These are phyloP conservation scores for Licmophora abbreviata DNA, from an alignment of 108 stramenopile genomes.

Conservation along the genomic window DNA sequence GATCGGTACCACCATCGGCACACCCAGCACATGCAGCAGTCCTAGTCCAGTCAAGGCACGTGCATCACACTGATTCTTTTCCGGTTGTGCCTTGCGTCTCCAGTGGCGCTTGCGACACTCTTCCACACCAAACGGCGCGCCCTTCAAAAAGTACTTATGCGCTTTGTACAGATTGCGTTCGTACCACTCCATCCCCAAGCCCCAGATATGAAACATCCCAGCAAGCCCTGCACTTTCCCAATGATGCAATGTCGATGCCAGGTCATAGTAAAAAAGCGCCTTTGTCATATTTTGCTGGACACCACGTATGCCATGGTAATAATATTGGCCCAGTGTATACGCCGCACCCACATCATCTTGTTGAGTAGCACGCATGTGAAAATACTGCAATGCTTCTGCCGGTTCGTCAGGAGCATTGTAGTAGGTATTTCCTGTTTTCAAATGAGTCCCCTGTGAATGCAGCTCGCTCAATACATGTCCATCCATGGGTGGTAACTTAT, in stretches of 20 bases:
- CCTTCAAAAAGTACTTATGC: conserved; percentile 42
- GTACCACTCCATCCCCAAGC: conserved; percentile 40
- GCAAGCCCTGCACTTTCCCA: conserved; percentile 77
- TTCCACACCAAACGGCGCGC: conserved; percentile 50
- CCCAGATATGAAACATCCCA: conserved; percentile 74
- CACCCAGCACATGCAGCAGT: conserved; percentile 55
- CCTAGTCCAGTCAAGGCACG: conserved; percentile 72
- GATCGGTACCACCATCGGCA: conserved; percentile 36
- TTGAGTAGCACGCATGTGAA: conserved; percentile 53
- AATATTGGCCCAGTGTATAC: conserved; percentile 55
- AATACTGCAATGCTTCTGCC: conserved; percentile 78
- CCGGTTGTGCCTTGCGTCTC: conserved; percentile 8
- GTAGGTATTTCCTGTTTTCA: too few species aligned
- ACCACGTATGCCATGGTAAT: conserved; percentile 66
- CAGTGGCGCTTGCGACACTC: conserved; percentile 32
- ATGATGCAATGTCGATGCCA: conserved; percentile 43
- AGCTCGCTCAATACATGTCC: conserved; percentile 65
- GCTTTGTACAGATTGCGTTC: conserved; percentile 55
- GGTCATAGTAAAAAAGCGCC: conserved; percentile 72
- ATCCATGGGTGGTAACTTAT: conserved; percentile 64
- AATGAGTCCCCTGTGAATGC: conserved; percentile 58
- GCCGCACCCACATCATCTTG: conserved; percentile 56
- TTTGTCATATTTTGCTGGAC: conserved; percentile 69
- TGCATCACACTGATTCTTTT: conserved; percentile 38
- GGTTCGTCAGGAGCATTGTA: conserved; percentile 78